Base-by-base conservation (phyloP, 441 rosid genomes). In the Eutrema salsugineum region DNA sequence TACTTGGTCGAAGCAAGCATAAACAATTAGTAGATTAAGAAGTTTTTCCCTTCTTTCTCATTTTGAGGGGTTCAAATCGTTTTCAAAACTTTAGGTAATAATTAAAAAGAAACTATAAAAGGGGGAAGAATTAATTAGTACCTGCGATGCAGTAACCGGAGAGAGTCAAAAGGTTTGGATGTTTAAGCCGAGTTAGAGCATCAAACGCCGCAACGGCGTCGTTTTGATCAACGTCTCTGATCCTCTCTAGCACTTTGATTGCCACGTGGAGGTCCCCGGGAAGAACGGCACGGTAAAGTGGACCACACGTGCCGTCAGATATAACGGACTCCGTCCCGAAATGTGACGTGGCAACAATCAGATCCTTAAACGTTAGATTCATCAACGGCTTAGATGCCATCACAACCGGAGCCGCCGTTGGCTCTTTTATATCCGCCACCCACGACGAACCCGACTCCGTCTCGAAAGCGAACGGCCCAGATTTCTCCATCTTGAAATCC, bases 141-240 rank as follows among this genome's bases (percentile, higher is more conserved):
- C 98, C 98, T 80, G 97, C 98, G 64, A 94, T 90, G 78, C 98
- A 94, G 79, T 88, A 94, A 57, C 98, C 98, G 64, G 87, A 77
- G 72, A 91, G 86, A 16, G 93, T 85, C 46, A 91, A 67, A 36
- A 94, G 87, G 64, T 89, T 94, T 1, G 91, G 97, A 77, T 94
- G 98, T 61, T 91, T 87, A 48, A 90, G 91, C 84, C 83, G 82
- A 9, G 95, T 83, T 0, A 90, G 66, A 4, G 76, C 81, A 73
- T 94, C 98, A 64, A 93, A 85, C 28, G 79, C 72, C 0, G 79
- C 66, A 12, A 83, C 85, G 11, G 89, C 93, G 24, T 79, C 91
- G 22, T 72, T 80, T 22, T 75, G 63, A 7, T 68, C 82, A 48
- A 88, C 78, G 51, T 78, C 90, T 63, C 87, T 84, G 48, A 93